Evolutionary conservation across 2,329 filamentous ascomycete genomes (phyloP), one percentile per base, ranked within the genome.

Genomic region (Fusarium sp.): DNA sequence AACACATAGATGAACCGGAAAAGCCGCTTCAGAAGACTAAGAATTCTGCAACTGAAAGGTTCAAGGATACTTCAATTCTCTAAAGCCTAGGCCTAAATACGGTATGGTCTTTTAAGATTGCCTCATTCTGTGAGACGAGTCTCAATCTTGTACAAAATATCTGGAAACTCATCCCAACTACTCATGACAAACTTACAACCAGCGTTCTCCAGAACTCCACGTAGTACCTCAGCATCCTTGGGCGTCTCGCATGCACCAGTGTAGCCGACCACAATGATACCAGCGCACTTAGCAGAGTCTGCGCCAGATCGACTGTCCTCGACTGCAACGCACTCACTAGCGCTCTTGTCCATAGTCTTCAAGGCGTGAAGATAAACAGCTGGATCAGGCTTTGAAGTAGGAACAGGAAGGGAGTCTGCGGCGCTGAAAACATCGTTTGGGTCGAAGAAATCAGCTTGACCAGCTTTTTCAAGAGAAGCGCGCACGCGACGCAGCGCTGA

Each of bases 1-100:
- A 1, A 31, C 24, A 28, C 12, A 13, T 20, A 12, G 5, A 47
- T 47, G 13, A 47, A 14, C 18, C 4, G 7, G 6, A 28, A 28
- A 47, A 8, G 8, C 7, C 10, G 8, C 6, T 28, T 28, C 13
- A 14, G 9, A 15, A 45, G 18, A 45, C 12, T 14, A 28, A 22
- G 5, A 20, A 28, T 7, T 15, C 13, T 14, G 20, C 2, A 28
- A 15, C 7, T 10, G 6, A 3, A 5, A 15, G 6, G 4, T 22
- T 22, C 8, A 28, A 22, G 13, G 26, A 28, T 22, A 28, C 8
- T 45, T 12, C 10, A 28, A 18, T 47, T 24, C 41, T 47, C 6
- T 20, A 20, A 26, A 45, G 24, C 7, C 24, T 26, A 45, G 12
- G 12, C 12, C 17, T 14, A 26, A 6, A 13, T 8, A 28, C 6